These are phyloP conservation scores for Cladosporium oxysporum DNA, from an alignment of 2,329 filamentous ascomycete genomes.

Conservation along the genomic window DNA sequence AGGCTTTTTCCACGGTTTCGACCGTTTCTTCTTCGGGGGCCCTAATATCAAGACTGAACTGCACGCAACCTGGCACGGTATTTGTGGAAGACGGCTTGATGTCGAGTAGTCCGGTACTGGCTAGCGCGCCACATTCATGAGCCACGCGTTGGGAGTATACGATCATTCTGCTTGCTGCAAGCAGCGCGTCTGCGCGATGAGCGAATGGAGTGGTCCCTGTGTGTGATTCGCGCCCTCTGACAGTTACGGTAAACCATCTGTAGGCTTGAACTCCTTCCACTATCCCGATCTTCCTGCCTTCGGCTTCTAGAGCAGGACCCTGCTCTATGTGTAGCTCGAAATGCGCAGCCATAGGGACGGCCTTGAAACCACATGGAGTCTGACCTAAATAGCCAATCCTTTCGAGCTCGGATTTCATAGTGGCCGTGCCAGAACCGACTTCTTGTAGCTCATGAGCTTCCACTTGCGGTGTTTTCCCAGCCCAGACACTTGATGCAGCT, in stretches of 20 bases:
- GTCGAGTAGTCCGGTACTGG: conserved; percentile 69
- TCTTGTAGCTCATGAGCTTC: conserved; percentile 56
- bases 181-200: conserved; percentile 67
- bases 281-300: conserved; percentile 64
- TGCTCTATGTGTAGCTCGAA: conserved; percentile 88
- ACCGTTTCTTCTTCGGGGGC: conserved; percentile 59
- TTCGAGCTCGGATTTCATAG: conserved; percentile 68
- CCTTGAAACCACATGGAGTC: conserved; percentile 56
- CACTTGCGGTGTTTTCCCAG: conserved; percentile 62
- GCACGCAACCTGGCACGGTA: conserved; percentile 69
- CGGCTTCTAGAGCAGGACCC: conserved; percentile 70
- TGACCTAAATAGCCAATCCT: conserved; percentile 70
- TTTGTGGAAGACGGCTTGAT: conserved; percentile 70
- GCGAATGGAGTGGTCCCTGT: conserved; percentile 72
- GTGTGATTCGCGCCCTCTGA: conserved; percentile 69
- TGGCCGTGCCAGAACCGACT: conserved; percentile 57
- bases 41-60: conserved; percentile 69
- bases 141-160: conserved; percentile 65
- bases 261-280: conserved; percentile 75
- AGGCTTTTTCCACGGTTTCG: conserved; percentile 56
- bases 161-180: conserved; percentile 68
- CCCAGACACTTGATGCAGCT: conserved; percentile 75
- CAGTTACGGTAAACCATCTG: conserved; percentile 69
- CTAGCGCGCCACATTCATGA: conserved; percentile 60
- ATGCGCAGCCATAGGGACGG: conserved; percentile 70